A percentile compares a stretch with the other conserved stretches of the same genome.
Conservation (phyloP, 2,329 filamentous ascomycete genomes). For the Sporothrix mexicana region DNA sequence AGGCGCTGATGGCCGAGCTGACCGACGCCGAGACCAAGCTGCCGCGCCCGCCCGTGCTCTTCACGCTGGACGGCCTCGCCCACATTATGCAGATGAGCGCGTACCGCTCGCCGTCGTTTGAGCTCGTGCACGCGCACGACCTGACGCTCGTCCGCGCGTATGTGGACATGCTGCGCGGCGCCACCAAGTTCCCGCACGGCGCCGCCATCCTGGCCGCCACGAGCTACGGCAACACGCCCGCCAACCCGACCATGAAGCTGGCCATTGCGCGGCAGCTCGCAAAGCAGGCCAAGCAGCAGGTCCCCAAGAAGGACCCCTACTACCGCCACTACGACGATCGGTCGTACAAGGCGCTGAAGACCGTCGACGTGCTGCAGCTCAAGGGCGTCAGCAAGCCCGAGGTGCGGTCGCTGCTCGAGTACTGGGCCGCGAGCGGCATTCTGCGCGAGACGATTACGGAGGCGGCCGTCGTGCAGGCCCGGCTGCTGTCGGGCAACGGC, state of each 20-base stretch:
- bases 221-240: conserved; percentile 71
- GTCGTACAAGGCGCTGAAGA: conserved; percentile 59
- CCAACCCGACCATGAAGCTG: conserved; percentile 70
- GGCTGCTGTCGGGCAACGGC: conserved; percentile 80
- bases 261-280: conserved; percentile 62
- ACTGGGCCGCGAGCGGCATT: conserved; percentile 87
- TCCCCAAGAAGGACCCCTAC: conserved; percentile 57
- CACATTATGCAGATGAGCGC: conserved; percentile 80
- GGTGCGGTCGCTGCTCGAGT: conserved; percentile 82
- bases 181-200: conserved; percentile 67
- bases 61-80: conserved; percentile 77
- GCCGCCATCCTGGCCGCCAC: conserved; percentile 79
- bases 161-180: conserved; percentile 71
- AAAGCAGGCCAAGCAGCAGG: conserved; percentile 46
- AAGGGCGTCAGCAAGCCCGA: conserved; percentile 75
- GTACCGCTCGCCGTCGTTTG: conserved; percentile 74
- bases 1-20: conserved; percentile 82
- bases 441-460: conserved; percentile 74
- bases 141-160: conserved; percentile 78
- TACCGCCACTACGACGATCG: conserved; percentile 62
- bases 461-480: conserved; percentile 76
- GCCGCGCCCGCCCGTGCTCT: conserved; percentile 65
- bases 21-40: conserved; percentile 39
- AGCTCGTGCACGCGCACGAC: conserved; percentile 84
- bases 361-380: conserved; percentile 61